Evolutionary conservation across 768 basidiomycete genomes (phyloP).

Genomic region (Trametes cubensis): DNA sequence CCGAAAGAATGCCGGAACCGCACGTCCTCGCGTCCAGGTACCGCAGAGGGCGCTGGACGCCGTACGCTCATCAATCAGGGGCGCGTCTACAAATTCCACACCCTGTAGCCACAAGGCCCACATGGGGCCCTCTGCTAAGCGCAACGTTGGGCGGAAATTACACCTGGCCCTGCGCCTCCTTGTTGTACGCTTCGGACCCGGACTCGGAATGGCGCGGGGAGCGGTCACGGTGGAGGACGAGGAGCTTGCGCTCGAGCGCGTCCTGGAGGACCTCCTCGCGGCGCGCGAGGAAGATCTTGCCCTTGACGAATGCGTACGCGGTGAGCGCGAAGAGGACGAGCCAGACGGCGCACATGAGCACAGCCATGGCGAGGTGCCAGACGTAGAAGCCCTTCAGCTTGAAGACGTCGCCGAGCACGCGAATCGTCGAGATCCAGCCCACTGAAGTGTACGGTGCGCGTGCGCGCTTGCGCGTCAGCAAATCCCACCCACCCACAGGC

Average conservation of each 20-base stretch:
- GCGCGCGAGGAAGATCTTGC: slow-evolving; percentile 46
- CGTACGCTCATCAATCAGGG: neutral
- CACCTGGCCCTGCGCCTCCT: slow-evolving; percentile 20
- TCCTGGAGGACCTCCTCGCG: slow-evolving; percentile 48
- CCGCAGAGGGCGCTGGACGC: no score
- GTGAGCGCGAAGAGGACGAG: slow-evolving; percentile 46
- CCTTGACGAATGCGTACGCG: slow-evolving; percentile 43
- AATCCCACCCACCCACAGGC: neutral
- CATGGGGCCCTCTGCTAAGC: neutral
- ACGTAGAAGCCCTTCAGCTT: slow-evolving; percentile 41
- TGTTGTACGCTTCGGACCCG: slow-evolving; percentile 5
- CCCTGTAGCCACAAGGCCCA: neutral
- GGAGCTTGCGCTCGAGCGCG: slow-evolving; percentile 16
- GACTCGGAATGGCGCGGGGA: slow-evolving; percentile 2
- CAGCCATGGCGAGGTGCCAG: slow-evolving; percentile 44
- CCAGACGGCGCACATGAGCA: slow-evolving; percentile 46
- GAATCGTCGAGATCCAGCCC: slow-evolving; percentile 48
- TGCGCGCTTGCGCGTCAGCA: neutral
- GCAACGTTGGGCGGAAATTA: neutral
- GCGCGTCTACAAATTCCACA: neutral
- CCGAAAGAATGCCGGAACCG: neutral
- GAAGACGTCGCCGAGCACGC: slow-evolving; percentile 47
- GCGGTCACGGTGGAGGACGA: neutral
- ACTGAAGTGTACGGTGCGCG: slow-evolving; percentile 22
- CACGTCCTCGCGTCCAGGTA: neutral